Evolutionary conservation across 768 basidiomycete genomes (phyloP).

Genomic region (Leccinum subgranulosum): DNA sequence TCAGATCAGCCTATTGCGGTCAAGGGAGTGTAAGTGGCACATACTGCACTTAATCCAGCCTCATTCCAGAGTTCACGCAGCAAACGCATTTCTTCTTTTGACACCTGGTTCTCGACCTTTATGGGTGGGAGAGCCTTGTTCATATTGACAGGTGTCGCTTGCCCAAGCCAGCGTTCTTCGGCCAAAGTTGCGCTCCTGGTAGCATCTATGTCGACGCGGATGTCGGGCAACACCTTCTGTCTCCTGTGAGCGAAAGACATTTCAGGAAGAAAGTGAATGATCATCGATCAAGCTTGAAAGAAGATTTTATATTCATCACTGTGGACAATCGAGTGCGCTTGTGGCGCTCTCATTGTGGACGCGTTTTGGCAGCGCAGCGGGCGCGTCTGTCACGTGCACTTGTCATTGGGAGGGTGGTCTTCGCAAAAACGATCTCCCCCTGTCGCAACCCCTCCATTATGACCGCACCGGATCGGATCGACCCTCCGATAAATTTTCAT

Average conservation of each 20-base stretch:
- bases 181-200: neutral
- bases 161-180: neutral
- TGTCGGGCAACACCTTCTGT: conserved; percentile 22
- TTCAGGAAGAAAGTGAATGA: neutral
- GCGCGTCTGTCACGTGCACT: conserved; percentile 17
- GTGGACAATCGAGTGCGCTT: neutral
- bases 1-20: conserved; percentile 5
- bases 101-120: conserved; percentile 15
- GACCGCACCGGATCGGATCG: neutral
- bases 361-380: neutral
- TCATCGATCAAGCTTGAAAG: neutral
- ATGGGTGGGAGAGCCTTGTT: conserved; percentile 15
- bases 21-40: neutral
- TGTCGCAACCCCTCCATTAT: neutral
- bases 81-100: conserved; percentile 15
- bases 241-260: conserved; percentile 8
- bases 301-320: conserved; percentile 6
- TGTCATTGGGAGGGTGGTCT: too few species aligned
- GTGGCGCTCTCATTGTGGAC: conserved; percentile 8
- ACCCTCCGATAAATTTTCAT: neutral
- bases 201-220: conserved; percentile 12
- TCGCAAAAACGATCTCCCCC: too few species aligned
- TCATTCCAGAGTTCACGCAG: conserved; percentile 27
- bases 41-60: conserved; percentile 22
- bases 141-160: neutral